phyloP scores from a whole-genome alignment of 192 early-diverging fungal genomes.

The Rhizophagus sp. region DNA sequence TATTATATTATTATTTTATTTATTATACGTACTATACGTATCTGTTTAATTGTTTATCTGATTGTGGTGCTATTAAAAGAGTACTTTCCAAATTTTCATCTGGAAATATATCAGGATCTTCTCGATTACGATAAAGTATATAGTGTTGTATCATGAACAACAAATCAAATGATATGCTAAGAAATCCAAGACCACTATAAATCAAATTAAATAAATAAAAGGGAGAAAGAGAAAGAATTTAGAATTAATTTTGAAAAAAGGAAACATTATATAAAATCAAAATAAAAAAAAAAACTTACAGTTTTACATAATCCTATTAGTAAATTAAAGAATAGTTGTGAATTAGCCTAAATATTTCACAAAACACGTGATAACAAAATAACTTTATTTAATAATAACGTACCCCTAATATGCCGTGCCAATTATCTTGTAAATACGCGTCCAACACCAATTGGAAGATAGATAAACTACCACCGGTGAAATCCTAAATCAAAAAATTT shows the following conservation, averaged over 20 bases:
- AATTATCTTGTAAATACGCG: conserved; percentile 58
- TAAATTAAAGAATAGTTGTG: not conserved
- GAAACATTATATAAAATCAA: not conserved
- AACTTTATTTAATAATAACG: conserved; percentile 14
- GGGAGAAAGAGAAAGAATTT: not conserved
- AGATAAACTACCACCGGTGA: conserved; percentile 78
- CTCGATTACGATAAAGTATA: conserved; percentile 61
- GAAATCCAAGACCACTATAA: conserved; percentile 70
- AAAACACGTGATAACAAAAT: not conserved
- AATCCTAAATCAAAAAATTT: conserved; percentile 51
- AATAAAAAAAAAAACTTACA: conserved; percentile 38
- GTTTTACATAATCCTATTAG: conserved; percentile 59
- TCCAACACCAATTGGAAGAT: conserved; percentile 80
- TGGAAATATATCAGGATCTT: conserved; percentile 14
- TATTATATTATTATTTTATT: no score
- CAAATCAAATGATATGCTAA: conserved; percentile 79
- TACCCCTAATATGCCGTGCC: conserved; percentile 60
- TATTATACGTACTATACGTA: no score
- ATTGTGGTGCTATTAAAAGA: not conserved
- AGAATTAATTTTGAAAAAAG: not conserved
- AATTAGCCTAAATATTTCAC: not conserved
- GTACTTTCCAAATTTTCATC: not conserved
- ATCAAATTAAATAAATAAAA: not conserved
- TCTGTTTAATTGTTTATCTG: no score
- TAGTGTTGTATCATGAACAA: conserved; percentile 86